These are phyloP conservation scores for Mantamonas sphyraenae DNA, from an alignment of 78 protist genomes.

Conservation along the genomic window DNA sequence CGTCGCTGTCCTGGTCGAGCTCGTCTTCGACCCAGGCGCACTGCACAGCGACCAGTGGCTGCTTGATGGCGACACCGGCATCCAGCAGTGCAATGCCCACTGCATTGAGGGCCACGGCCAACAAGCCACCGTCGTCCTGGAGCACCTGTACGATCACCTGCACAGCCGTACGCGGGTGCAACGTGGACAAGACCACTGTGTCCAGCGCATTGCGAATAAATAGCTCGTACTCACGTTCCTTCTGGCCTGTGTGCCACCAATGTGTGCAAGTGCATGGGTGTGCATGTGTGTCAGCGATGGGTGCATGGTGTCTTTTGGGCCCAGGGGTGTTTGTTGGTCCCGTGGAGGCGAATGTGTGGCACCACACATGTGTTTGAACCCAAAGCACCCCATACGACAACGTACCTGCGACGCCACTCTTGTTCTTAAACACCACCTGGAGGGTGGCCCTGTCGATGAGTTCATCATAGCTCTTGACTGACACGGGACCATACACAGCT, in stretches of 20 bases:
- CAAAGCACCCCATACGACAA: no score
- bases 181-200: neutral
- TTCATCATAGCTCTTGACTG: neutral
- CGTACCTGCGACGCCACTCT: conserved; percentile 3
- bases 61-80: neutral
- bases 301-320: no score
- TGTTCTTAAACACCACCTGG: conserved; percentile 5
- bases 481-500: conserved; percentile 8
- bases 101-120: neutral
- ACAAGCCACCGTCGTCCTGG: no score
- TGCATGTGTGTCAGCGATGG: no score
- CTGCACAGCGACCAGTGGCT: neutral
- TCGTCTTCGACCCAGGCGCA: no score
- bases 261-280: no score
- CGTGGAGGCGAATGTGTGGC: no score
- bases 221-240: neutral
- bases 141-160: no score
- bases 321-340: no score
- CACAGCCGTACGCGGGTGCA: conserved; percentile 9
- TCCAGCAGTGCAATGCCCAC: neutral
- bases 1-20: no score
- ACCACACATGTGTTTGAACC: no score
- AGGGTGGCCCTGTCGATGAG: neutral
- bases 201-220: neutral
- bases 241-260: no score